Percentiles rank a stretch among this genome's conserved stretches.
Evolutionary conservation across 2,329 filamentous ascomycete genomes (phyloP).

Genomic region (Trichoderma semiorbis): DNA sequence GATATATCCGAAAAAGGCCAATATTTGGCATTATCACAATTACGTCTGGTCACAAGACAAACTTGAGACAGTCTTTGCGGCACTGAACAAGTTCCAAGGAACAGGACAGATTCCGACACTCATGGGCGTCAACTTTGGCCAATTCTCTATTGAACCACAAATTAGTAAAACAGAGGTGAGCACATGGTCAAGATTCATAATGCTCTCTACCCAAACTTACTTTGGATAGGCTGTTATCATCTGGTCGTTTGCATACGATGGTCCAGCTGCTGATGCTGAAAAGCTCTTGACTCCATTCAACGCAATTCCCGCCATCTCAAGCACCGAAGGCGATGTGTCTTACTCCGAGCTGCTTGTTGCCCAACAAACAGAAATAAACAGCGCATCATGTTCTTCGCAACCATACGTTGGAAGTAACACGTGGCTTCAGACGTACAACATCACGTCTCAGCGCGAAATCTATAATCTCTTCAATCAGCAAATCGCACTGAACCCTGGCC

Average conservation of each 20-base stretch:
- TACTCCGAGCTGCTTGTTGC: not conserved
- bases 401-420: not conserved
- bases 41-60: conserved; percentile 2
- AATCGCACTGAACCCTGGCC: not conserved
- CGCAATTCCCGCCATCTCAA: not conserved
- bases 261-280: not conserved
- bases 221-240: not conserved
- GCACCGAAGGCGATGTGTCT: not conserved
- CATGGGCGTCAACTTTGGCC: conserved; percentile 6
- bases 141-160: not conserved
- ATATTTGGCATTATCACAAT: not conserved
- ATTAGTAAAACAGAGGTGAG: not conserved
- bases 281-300: not conserved
- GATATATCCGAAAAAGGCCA: conserved; percentile 23
- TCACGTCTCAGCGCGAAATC: not conserved
- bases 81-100: not conserved
- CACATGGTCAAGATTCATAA: rapidly evolving
- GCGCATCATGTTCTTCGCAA: not conserved
- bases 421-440: conserved; percentile 2
- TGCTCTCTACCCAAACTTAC: not conserved
- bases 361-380: not conserved
- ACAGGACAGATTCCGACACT: not conserved
- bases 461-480: not conserved
- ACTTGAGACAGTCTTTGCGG: not conserved
- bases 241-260: conserved; percentile 4